phyloP scores from a whole-genome alignment of 495 filamentous ascomycete genomes.

The Tuber magnatum region DNA sequence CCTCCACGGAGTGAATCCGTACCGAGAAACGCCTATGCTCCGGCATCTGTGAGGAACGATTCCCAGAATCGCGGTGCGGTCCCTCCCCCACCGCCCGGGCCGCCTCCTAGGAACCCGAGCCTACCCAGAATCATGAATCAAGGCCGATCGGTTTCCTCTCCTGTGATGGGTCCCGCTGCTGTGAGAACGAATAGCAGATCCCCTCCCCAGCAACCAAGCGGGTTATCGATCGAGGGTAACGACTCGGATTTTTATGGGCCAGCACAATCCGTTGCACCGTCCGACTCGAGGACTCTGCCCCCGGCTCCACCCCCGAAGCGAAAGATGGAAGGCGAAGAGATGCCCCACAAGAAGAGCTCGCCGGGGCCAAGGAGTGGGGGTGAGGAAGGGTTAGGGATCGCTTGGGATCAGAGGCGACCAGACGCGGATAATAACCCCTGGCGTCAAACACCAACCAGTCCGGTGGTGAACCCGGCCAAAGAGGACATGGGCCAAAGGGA shows the following conservation, averaged over 20 bases:
- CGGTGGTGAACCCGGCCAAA: constrained; percentile 2
- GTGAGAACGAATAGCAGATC: constrained; percentile 25
- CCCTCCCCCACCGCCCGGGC: constrained; percentile 28
- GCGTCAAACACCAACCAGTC: constrained; percentile 17
- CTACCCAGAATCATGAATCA: constrained; percentile 20
- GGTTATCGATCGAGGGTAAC: constrained; percentile 14
- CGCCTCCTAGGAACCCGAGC: constrained; percentile 25
- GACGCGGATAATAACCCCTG: constrained; percentile 35
- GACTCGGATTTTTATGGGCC: not conserved
- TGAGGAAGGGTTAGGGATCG: constrained; percentile 20
- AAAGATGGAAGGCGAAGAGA: constrained; percentile 35
- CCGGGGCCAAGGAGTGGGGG: constrained; percentile 24
- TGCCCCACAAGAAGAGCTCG: constrained; percentile 33
- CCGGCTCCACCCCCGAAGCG: constrained; percentile 35
- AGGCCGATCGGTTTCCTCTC: constrained; percentile 25
- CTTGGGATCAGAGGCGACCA: constrained; percentile 6
- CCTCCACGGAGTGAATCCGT: constrained; percentile 29
- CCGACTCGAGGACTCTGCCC: constrained; percentile 13
- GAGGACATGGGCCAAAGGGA: constrained; percentile 16
- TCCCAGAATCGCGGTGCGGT: constrained; percentile 25
- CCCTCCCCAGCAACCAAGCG: constrained; percentile 17
- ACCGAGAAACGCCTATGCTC: constrained; percentile 20
- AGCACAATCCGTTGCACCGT: not conserved
- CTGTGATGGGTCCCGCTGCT: constrained; percentile 8
- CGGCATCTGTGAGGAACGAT: constrained; percentile 20